Conservation (phyloP, 164 flowering plant genomes). For the Dillenia turbinata region DNA sequence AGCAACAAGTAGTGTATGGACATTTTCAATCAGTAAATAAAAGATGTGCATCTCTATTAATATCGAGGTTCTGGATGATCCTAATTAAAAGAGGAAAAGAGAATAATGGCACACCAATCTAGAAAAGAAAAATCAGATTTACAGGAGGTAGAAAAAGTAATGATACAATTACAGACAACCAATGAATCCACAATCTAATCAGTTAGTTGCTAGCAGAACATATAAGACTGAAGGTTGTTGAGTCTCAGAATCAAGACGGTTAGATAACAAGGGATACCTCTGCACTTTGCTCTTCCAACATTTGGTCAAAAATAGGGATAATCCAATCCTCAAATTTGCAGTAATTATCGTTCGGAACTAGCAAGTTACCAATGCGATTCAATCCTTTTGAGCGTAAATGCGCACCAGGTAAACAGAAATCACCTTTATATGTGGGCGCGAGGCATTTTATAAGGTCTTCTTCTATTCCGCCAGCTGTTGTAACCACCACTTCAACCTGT, state of each 20-base stretch:
- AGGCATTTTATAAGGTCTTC: conserved; percentile 96
- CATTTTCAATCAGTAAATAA: too few relatives aligned
- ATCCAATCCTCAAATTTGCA: conserved; percentile 99
- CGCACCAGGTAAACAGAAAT: conserved; percentile 80
- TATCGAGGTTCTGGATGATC: too few relatives aligned
- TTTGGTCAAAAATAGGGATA: conserved; percentile 79
- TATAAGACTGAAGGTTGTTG: too few relatives aligned
- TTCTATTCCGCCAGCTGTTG: conserved; percentile 95
- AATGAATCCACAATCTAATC: too few relatives aligned
- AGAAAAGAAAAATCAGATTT: too few relatives aligned
- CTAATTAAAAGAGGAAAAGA: too few relatives aligned
- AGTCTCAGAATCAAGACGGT: neutral
- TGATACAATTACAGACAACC: too few relatives aligned
- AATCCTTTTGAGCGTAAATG: conserved; percentile 79
- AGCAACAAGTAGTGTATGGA: too few relatives aligned
- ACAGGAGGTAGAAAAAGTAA: too few relatives aligned
- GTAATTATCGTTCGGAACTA: conserved; percentile 97
- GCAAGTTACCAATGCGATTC: conserved; percentile 90
- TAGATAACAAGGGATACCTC: conserved; percentile 44
- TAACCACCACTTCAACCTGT: conserved; percentile 36
- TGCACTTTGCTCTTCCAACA: conserved; percentile 75
- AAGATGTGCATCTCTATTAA: too few relatives aligned
- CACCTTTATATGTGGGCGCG: conserved; percentile 89
- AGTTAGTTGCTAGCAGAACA: too few relatives aligned
- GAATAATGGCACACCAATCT: too few relatives aligned